A percentile compares a stretch with the other conserved stretches of the same genome.
phyloP scores from a whole-genome alignment of 176 grass and related monocot species.

The Themeda triandra region DNA sequence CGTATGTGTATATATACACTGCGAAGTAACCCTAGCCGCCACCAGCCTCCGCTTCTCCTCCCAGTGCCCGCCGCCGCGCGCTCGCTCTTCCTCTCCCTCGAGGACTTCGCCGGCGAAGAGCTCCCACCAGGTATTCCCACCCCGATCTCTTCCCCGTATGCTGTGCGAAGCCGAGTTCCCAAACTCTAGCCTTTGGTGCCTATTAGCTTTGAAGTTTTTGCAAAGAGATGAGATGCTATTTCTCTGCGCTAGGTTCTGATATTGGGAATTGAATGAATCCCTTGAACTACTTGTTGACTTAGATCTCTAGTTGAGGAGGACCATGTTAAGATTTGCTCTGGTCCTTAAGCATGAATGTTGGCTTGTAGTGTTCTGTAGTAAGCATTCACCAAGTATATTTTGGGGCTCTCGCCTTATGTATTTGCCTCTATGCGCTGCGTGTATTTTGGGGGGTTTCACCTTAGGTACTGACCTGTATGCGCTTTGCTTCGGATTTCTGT shows the following conservation, averaged over 20 bases:
- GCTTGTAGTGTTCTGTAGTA: background rate
- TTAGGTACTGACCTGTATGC: background rate
- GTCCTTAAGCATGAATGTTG: background rate
- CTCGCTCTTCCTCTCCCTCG: background rate
- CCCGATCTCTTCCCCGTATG: background rate
- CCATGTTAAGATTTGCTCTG: background rate
- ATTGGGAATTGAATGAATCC: background rate
- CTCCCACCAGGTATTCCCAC: background rate
- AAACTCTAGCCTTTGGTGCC: background rate
- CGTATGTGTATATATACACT: background rate
- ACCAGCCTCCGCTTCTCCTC: background rate
- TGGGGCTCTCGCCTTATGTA: too few relatives aligned
- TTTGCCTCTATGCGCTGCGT: too few relatives aligned
- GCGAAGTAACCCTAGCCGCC: background rate
- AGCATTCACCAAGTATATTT: background rate
- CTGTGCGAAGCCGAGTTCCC: background rate
- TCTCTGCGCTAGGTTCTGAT: background rate
- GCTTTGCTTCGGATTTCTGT: background rate
- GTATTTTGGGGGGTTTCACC: too few relatives aligned
- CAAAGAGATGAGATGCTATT: background rate
- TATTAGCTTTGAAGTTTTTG: too few relatives aligned
- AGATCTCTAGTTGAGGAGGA: background rate
- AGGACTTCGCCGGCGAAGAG: background rate
- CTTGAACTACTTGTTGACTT: background rate
- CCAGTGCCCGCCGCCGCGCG: background rate